Conservation (phyloP, 2,329 filamentous ascomycete genomes). For the Xylaria sp. region DNA sequence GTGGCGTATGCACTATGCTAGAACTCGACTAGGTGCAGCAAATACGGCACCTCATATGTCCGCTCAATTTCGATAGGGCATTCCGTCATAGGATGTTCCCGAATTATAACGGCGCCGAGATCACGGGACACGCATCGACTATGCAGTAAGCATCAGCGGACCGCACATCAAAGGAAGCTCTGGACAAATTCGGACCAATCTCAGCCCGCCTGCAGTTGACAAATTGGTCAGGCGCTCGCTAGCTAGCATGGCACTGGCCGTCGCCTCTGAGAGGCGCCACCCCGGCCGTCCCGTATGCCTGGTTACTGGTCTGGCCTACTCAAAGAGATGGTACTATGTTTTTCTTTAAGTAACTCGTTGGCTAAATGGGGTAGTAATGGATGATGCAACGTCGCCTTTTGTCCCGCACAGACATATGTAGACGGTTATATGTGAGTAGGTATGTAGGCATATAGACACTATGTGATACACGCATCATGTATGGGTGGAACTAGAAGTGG, state of each 20-base stretch:
- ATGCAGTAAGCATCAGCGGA: slow-evolving; percentile 38
- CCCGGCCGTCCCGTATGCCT: slow-evolving; percentile 31
- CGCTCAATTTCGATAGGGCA: slow-evolving; percentile 7
- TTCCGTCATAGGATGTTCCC: slow-evolving; percentile 17
- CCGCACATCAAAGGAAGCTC: slow-evolving; percentile 9
- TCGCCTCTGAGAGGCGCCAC: slow-evolving; percentile 22
- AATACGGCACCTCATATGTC: slow-evolving; percentile 13
- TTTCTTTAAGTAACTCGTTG: background rate
- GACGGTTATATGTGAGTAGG: background rate
- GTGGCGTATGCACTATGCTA: slow-evolving; percentile 14
- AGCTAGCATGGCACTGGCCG: slow-evolving; percentile 23
- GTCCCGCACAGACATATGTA: slow-evolving; percentile 14
- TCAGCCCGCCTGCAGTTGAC: slow-evolving; percentile 21
- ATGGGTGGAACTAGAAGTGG: slow-evolving; percentile 10
- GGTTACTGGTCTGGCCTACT: slow-evolving; percentile 24
- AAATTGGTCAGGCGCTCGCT: slow-evolving; percentile 35
- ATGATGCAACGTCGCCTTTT: background rate
- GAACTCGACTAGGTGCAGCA: background rate
- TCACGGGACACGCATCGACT: slow-evolving; percentile 35
- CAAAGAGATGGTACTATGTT: background rate
- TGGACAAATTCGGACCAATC: slow-evolving; percentile 27
- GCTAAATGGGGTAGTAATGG: slow-evolving; percentile 25
- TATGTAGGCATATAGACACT: background rate
- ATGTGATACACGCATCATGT: slow-evolving; percentile 1
- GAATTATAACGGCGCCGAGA: slow-evolving; percentile 32